These are phyloP conservation scores for Penicillium flavigenum DNA, from an alignment of 495 filamentous ascomycete species.

Conservation along the genomic window DNA sequence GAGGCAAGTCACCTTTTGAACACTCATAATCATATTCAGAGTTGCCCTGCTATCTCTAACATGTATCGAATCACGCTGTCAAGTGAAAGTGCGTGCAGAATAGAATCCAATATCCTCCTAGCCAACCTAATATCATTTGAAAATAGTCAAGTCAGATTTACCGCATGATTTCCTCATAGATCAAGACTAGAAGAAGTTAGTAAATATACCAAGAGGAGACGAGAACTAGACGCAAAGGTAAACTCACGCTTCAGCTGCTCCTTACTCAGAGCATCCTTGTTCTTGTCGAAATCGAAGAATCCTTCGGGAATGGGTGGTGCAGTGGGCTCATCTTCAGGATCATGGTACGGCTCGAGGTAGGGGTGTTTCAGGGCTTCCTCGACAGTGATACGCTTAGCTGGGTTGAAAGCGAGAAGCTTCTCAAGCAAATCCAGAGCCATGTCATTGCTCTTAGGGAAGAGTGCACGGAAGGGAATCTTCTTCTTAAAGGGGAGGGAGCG, in stretches of 20 bases:
- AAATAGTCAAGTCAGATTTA: conserved; percentile 42
- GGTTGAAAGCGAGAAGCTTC: conserved; percentile 96
- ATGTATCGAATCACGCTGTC: conserved; percentile 13
- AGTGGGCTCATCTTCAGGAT: conserved; percentile 97
- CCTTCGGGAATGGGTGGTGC: conserved; percentile 95
- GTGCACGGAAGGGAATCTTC: conserved; percentile 95
- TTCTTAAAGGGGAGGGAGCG: conserved; percentile 99
- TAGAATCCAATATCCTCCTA: conserved; percentile 11
- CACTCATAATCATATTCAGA: conserved; percentile 10
- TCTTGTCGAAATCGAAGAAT: conserved; percentile 99
- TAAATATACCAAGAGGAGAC: conserved; percentile 9
- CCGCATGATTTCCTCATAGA: conserved; percentile 99
- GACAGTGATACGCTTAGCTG: conserved; percentile 95
- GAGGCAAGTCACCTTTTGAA: not conserved
- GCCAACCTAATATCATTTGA: not conserved
- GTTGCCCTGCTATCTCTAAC: conserved; percentile 17
- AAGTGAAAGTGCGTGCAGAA: conserved; percentile 13
- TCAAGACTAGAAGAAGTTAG: conserved; percentile 59
- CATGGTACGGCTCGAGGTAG: conserved; percentile 98
- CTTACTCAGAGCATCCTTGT: conserved; percentile 98
- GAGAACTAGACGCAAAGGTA: not conserved
- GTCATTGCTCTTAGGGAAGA: conserved; percentile 97
- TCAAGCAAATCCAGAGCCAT: conserved; percentile 91
- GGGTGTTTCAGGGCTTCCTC: conserved; percentile 97
- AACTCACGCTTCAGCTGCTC: conserved; percentile 89